Percentiles rank a stretch among this genome's conserved stretches.
These are phyloP conservation scores for Erythrobasidium hasegawianum DNA, from an alignment of 1,284 basidiomycete genomes.

Conservation along the genomic window DNA sequence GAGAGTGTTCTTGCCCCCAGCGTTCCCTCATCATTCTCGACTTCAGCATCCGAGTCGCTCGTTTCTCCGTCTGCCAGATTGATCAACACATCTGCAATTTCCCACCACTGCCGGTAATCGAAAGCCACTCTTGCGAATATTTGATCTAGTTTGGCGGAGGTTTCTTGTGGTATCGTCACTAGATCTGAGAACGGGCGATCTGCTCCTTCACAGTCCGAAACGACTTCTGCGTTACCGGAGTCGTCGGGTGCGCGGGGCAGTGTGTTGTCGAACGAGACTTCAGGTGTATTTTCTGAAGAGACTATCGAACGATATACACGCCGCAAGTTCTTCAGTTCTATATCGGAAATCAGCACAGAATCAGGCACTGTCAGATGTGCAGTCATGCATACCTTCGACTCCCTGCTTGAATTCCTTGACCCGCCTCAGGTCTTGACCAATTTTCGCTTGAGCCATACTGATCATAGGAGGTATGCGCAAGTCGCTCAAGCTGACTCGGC, in stretches of 20 bases:
- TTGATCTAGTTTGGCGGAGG: constrained; percentile 33
- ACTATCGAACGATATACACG: constrained; percentile 57
- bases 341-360: constrained; percentile 17
- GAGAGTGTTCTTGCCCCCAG: neutral
- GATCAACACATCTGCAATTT: constrained; percentile 79
- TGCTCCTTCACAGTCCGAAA: constrained; percentile 50
- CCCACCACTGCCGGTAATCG: constrained; percentile 72
- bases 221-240: too few species aligned
- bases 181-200: constrained; percentile 46
- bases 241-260: neutral
- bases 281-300: constrained; percentile 54
- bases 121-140: constrained; percentile 49
- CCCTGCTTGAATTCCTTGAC: constrained; percentile 78
- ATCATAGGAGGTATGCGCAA: constrained; percentile 82
- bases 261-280: constrained; percentile 2
- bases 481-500: constrained; percentile 56
- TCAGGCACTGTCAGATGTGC: too few species aligned
- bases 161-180: constrained; percentile 21
- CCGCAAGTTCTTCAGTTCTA: constrained; percentile 63
- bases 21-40: neutral
- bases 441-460: constrained; percentile 72
- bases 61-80: constrained; percentile 64
- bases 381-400: constrained; percentile 76
- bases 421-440: constrained; percentile 71
- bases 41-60: constrained; percentile 26